phyloP scores from a whole-genome alignment of 2,329 filamentous ascomycete genomes.

The Phaeosphaeria sp. region DNA sequence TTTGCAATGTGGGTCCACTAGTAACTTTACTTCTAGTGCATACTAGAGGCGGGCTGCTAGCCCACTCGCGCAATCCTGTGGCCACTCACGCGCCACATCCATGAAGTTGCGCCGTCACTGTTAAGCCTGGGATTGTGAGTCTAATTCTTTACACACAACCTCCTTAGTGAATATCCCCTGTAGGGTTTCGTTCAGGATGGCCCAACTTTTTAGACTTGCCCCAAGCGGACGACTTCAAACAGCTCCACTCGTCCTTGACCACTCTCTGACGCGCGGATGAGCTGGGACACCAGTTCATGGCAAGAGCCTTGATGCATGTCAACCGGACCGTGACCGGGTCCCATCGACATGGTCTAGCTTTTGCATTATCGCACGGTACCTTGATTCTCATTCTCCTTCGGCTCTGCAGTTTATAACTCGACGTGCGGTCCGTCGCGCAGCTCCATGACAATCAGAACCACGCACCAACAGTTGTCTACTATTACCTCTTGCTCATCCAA shows the following conservation, averaged over 20 bases:
- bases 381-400: conserved; percentile 20
- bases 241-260: conserved; percentile 32
- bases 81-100: conserved; percentile 13
- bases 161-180: conserved; percentile 32
- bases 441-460: conserved; percentile 4
- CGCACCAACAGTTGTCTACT: not conserved
- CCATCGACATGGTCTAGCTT: conserved; percentile 21
- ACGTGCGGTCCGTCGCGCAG: conserved; percentile 23
- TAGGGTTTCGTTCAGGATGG: conserved; percentile 15
- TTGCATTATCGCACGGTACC: conserved; percentile 30
- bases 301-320: conserved; percentile 26
- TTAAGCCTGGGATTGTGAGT: conserved; percentile 14
- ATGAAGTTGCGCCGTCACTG: conserved; percentile 12
- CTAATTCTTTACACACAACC: conserved; percentile 32
- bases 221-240: conserved; percentile 30
- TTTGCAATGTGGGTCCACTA: conserved; percentile 26
- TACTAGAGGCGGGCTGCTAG: conserved; percentile 33
- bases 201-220: conserved; percentile 24
- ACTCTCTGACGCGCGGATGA: conserved; percentile 23
- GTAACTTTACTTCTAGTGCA: conserved; percentile 24
- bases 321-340: conserved; percentile 18
- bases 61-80: conserved; percentile 7
- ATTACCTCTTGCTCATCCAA: not conserved
- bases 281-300: conserved; percentile 22
- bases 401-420: conserved; percentile 15